Evolutionary conservation across 768 basidiomycete species (phyloP).

Genomic region (Sarcodon aspratus): DNA sequence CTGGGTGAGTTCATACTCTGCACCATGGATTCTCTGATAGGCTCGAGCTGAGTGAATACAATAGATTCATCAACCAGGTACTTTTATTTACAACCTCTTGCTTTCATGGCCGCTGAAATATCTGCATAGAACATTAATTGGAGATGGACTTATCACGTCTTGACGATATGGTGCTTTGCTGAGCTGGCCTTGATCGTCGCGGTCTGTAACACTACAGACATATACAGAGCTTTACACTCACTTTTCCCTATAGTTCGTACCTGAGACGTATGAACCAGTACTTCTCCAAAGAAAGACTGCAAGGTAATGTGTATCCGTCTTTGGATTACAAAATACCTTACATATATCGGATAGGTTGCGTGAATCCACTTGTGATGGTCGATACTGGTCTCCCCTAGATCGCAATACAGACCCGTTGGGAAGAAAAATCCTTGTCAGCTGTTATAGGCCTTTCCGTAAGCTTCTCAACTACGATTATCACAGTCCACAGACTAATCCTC

Average conservation of each 20-base stretch:
- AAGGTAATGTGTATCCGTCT: conserved; percentile 19
- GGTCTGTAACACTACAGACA: conserved; percentile 20
- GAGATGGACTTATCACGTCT: conserved; percentile 65
- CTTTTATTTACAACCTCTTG: neutral
- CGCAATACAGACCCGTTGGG: conserved; percentile 27
- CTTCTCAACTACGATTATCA: conserved; percentile 2
- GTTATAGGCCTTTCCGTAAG: conserved; percentile 61
- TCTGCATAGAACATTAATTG: conserved; percentile 33
- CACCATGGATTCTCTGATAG: too few species aligned
- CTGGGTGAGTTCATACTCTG: too few species aligned
- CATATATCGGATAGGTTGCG: conserved; percentile 28
- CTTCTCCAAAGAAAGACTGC: conserved; percentile 46
- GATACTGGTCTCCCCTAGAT: conserved; percentile 49
- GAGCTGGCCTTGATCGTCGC: conserved; percentile 38
- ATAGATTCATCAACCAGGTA: conserved; percentile 32
- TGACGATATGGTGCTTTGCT: conserved; percentile 52
- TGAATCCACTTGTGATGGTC: conserved; percentile 34
- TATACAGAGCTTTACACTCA: neutral
- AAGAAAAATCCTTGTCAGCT: conserved; percentile 37
- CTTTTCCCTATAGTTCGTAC: conserved; percentile 37
- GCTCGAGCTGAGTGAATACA: too few species aligned
- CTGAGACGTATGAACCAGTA: conserved; percentile 56
- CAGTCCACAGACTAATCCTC: neutral
- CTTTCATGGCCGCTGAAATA: neutral
- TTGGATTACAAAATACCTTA: neutral